Conservation (phyloP, 768 basidiomycete species). For the Podaxis sp. region DNA sequence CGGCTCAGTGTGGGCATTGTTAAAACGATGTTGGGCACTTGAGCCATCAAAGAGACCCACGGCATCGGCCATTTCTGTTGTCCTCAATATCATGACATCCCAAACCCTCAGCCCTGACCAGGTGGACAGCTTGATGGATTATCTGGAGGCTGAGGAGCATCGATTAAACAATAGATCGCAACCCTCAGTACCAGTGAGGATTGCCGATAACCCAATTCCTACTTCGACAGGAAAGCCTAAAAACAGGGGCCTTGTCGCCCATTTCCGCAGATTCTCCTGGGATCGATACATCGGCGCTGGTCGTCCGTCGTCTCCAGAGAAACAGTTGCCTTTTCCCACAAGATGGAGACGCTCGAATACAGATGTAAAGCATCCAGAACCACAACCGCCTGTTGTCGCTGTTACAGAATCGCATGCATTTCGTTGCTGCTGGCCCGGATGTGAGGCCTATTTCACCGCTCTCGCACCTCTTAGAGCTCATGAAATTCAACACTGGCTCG, state of each 20-base stretch:
- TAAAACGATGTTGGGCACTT: constrained; percentile 13
- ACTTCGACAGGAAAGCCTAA: background rate
- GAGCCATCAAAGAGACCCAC: constrained; percentile 14
- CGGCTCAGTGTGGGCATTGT: constrained; percentile 13
- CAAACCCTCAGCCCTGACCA: background rate
- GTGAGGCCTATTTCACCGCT: background rate
- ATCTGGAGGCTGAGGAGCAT: background rate
- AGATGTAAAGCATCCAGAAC: background rate
- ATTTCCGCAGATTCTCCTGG: background rate
- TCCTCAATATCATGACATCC: background rate
- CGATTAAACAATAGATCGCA: background rate
- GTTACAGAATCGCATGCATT: background rate
- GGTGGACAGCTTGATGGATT: background rate
- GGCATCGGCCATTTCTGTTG: background rate
- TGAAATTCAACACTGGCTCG: background rate
- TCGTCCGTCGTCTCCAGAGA: background rate
- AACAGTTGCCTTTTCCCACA: background rate
- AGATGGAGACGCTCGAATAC: background rate
- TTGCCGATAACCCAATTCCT: background rate
- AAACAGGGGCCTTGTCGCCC: background rate
- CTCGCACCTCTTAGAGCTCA: background rate
- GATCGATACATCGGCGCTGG: background rate
- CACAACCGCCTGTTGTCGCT: background rate
- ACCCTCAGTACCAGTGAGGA: background rate
- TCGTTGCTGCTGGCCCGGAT: constrained; percentile 2